Evolutionary conservation across 805 yeast species (phyloP), one percentile per base, ranked within the genome.

Genomic region (Saturnispora silvae): DNA sequence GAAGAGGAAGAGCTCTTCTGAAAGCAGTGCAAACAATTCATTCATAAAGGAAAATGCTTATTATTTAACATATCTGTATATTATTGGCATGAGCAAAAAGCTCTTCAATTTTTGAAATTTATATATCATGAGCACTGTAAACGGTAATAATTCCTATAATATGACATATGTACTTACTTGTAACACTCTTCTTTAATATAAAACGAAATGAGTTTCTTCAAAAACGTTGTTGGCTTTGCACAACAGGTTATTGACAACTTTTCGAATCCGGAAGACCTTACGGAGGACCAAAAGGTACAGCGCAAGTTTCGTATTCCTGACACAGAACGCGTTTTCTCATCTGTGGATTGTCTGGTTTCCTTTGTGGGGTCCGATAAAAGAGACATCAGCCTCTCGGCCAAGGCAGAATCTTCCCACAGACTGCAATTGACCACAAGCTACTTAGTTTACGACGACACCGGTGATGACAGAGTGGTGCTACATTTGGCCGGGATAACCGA

Each of bases 401-500:
- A 18, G 8, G 35, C 40, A 7, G 40, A 31, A 7, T 23, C 22
- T 14, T 33, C 40, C 4, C 20, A 31, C 22, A 60, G 67, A 59
- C 48, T 87, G n/a, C 78, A 64, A 46, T 56, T 92, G 31, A 81
- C 95, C 1, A 75, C 75, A 38, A 82, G 80, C 45, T 92, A 75
- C 52, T 53, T 92, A 26, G 72, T 82, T 17, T 89, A 87, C 5
- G 75, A 74, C 47, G 94, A 85, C 48, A n/a, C 6, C 5, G 67
- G 68, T 33, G 67, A 75, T 38, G 70, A 76, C 52, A 68, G 74
- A 5, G 72, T 89, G 50, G 68, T 68, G 3, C 48, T 89, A 20
- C 92, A 89, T 43, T 59, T 92, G 29, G 74, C 87, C 2, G 74
- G 95, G 1, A 61, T 92, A 27, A 77, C 81, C 50, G 77, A 85